Conservation (phyloP, 1,284 basidiomycete genomes). For the Trametes versicolor region DNA sequence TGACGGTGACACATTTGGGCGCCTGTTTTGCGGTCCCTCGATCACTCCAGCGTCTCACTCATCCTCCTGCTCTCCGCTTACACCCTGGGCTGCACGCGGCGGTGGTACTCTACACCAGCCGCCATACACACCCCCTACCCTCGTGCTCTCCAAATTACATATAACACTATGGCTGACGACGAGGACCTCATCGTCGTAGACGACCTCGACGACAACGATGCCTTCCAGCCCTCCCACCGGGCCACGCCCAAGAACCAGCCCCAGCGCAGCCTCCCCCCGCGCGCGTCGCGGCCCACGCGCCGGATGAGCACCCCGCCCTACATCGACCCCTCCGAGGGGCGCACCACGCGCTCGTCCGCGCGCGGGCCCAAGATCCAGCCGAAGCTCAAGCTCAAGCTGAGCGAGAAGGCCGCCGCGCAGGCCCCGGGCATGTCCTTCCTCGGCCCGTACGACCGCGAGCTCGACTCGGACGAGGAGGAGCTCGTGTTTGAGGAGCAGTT, state of each 20-base stretch:
- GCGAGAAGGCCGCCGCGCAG: slow-evolving; percentile 80
- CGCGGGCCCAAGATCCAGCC: slow-evolving; percentile 62
- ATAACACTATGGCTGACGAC: slow-evolving; percentile 45
- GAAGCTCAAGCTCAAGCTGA: slow-evolving; percentile 85
- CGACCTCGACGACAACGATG: slow-evolving; percentile 55
- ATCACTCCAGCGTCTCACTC: slow-evolving; percentile 4
- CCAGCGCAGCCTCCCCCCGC: slow-evolving; percentile 35
- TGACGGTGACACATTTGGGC: slow-evolving; percentile 4
- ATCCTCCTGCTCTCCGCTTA: slow-evolving; percentile 4
- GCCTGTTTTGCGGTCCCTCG: background rate
- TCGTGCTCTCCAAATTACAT: background rate
- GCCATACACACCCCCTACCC: background rate
- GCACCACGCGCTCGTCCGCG: slow-evolving; percentile 50
- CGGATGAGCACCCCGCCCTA: slow-evolving; percentile 42
- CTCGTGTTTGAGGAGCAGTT: slow-evolving; percentile 98
- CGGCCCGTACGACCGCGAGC: slow-evolving; percentile 90
- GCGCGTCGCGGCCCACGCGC: slow-evolving; percentile 36
- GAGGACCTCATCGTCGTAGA: slow-evolving; percentile 75
- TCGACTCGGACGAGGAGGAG: slow-evolving; percentile 96
- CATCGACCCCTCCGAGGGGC: slow-evolving; percentile 40
- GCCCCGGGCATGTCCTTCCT: slow-evolving; percentile 85
- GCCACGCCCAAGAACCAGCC: slow-evolving; percentile 29
- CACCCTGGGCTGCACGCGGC: background rate
- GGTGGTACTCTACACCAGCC: background rate
- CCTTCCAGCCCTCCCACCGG: slow-evolving; percentile 37